Base-by-base conservation (phyloP, 2,329 filamentous ascomycete species). In the Nemania sp. region DNA sequence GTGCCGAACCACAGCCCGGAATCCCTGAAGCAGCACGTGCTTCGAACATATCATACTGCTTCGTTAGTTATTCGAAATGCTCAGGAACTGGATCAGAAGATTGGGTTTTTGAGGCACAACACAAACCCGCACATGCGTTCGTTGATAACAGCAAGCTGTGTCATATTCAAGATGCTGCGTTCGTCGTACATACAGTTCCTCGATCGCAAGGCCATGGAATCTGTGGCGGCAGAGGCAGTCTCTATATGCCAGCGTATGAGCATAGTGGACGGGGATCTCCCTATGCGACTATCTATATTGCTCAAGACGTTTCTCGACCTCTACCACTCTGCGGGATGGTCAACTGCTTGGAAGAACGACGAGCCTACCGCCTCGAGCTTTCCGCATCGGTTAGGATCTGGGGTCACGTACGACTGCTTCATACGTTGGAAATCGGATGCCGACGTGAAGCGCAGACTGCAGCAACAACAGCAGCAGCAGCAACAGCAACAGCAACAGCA, bases 341-440 rank as follows among this genome's bases (percentile, higher is more conserved):
- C 54, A 70, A 40, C 55, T 69, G 44, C 52, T 54, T 71, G 49
- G 63, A 77, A 50, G 70, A 73, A 23, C 66, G 75, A 76, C 31
- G 67, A 71, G 39, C 71, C 73, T 7, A 70, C 74, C 0, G 73
- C 73, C 2, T 73, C 73, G 1, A 66, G 69, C 11, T 75, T 76
- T 30, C 73, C 75, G 2, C 73, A 76, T 54, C 75, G 80, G 1
- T 71, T 81, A 4, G 73, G 75, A 14, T 78, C 77, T 3, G 76
- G 77, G 44, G 69, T 80, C 26, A 75, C 75, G 4, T 78, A 78
- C 55, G 79, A 77, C 60, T 82, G 78, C 56, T 67, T 83, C 6
- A 67, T 72, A 28, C 66, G 73, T 30, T 82, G 77, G 75, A 80
- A 68, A 51, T 57, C 54, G 26, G 69, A 68, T 40, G 59, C 61